These are phyloP conservation scores for Misopates orontium DNA, from an alignment of 257 asterid species.

Conservation along the genomic window DNA sequence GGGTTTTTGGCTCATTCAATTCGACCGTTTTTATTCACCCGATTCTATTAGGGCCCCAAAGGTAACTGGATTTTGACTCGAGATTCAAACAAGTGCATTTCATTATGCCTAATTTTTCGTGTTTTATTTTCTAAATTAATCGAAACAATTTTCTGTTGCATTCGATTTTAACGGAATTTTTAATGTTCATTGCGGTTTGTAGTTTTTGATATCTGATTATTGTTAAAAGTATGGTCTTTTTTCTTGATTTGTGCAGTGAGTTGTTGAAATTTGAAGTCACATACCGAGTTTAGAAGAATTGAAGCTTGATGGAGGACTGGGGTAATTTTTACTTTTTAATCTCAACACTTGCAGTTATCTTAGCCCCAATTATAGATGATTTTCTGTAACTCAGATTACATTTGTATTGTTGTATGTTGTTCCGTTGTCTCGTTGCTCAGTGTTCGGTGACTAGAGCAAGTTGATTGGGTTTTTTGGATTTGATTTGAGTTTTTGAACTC, in stretches of 20 bases:
- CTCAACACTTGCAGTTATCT: too few relatives aligned
- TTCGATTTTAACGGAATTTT: too few relatives aligned
- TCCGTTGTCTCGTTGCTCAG: background rate
- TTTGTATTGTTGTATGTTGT: background rate
- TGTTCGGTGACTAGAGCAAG: too few relatives aligned
- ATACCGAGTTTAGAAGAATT: constrained; percentile 26
- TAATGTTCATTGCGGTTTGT: too few relatives aligned
- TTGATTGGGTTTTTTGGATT: background rate
- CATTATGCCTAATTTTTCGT: background rate
- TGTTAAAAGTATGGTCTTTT: too few relatives aligned
- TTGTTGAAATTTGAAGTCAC: constrained; percentile 22
- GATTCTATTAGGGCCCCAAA: too few relatives aligned
- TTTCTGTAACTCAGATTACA: background rate
- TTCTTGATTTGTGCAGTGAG: constrained; percentile 24
- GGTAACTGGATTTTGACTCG: too few relatives aligned
- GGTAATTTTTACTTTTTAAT: constrained; percentile 38
- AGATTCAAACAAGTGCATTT: background rate
- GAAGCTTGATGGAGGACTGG: constrained; percentile 72
- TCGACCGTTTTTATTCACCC: too few relatives aligned
- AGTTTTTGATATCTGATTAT: too few relatives aligned
- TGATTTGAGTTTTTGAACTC: background rate
- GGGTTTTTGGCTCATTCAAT: background rate
- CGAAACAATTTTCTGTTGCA: too few relatives aligned
- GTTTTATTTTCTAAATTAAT: too few relatives aligned
- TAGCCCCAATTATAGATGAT: too few relatives aligned